Percentiles rank a stretch among this genome's conserved stretches.
Conservation (phyloP, 192 early-diverging fungal genomes). For the Podila minutissima region DNA sequence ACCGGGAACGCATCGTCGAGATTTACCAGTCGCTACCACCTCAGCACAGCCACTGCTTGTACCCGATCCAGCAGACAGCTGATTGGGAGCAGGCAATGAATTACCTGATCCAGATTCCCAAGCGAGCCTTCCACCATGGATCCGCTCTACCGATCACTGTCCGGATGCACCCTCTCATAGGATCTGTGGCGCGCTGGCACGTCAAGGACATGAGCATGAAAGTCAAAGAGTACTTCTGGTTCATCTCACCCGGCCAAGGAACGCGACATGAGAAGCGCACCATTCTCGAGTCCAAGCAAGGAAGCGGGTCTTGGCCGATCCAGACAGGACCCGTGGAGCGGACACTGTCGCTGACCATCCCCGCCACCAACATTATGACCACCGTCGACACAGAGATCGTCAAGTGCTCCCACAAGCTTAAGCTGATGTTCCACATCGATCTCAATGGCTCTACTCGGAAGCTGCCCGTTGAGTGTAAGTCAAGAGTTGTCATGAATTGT, state of each 20-base stretch:
- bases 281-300: conserved; percentile 26
- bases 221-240: conserved; percentile 50
- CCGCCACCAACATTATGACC: conserved; percentile 23
- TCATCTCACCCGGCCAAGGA: conserved; percentile 37
- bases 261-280: conserved; percentile 27
- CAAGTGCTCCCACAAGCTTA: conserved; percentile 44
- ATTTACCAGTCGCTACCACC: conserved; percentile 47
- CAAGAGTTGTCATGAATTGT: background rate
- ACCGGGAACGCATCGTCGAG: conserved; percentile 18
- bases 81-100: conserved; percentile 35
- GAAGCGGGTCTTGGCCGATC: conserved; percentile 30
- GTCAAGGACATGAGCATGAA: conserved; percentile 36
- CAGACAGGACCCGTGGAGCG: conserved; percentile 33
- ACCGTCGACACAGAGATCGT: conserved; percentile 38
- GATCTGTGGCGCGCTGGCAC: conserved; percentile 19
- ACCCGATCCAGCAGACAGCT: conserved; percentile 27
- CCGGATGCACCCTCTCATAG: conserved; percentile 15
- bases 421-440: conserved; percentile 26
- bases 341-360: conserved; percentile 22
- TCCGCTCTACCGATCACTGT: conserved; percentile 29
- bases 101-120: conserved; percentile 38
- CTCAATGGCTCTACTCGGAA: conserved; percentile 35
- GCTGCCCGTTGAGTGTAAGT: conserved; percentile 29
- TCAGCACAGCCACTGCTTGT: conserved; percentile 28
- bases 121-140: conserved; percentile 37